Base-by-base conservation (phyloP, 768 basidiomycete genomes). In the Gautieria morchelliformis region DNA sequence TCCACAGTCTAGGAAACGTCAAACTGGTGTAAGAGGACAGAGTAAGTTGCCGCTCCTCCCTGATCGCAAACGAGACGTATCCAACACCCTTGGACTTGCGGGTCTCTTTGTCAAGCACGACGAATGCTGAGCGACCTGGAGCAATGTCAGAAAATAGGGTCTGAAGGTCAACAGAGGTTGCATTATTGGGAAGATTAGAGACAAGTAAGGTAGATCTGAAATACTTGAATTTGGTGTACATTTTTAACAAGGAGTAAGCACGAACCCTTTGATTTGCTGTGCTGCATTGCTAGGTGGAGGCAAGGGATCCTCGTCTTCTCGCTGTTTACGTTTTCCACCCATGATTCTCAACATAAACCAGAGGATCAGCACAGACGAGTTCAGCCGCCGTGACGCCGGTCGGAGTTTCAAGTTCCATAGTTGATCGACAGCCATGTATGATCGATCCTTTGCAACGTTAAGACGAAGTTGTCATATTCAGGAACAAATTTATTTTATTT, bases 131-230 rank as follows among this genome's bases (percentile, higher is more conserved):
- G 39, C 93, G 82, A 15, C 98, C 89, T 30, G 96, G 96, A 0
- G 93, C 96, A 61, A 96, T 81, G 69, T 94, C 92, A 7, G 94
- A 97, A 74, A 97, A 96, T 20, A 94, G 80, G 0, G 93, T 93
- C 64, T 90, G 82, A 30, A 98, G 76, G 70, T 96, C 93, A 48
- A 84, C 85, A 7, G 91, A 90, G 9, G 96, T 97, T 57, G 85
- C 90, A 42, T 83, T 81, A 68, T 90, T 94, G 0, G 95, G 92
- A 41, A 99, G 74, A 72, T 93, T 93, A 10, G 92, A 93, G 54
- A 98, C 85, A 70, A 97, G 96, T 56, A 98, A 73, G 0, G 93
- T 97, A 17, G 91, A 82, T 35, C 89, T 32, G 14, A 19, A 49
- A 49, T 32, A 27, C n/a, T 5, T 20, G 47, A 15, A 17, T 9